A percentile compares a stretch with the other conserved stretches of the same genome.
phyloP scores from a whole-genome alignment of 1,284 basidiomycete species.

The Ceratobasidium sp. region DNA sequence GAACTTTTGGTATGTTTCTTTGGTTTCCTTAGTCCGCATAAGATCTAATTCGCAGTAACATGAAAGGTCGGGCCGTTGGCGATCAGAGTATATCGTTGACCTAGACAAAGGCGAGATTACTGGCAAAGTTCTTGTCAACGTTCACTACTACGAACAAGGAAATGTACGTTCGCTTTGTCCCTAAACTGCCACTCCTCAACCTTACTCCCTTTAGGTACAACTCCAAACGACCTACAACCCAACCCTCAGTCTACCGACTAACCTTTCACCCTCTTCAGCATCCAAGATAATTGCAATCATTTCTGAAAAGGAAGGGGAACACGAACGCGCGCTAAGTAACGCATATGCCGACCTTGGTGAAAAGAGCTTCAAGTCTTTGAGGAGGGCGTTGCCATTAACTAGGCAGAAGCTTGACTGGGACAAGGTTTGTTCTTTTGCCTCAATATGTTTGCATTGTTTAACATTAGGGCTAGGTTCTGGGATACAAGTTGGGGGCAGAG shows the following conservation, averaged over 20 bases:
- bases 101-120: constrained; percentile 48
- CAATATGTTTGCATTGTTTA: not conserved
- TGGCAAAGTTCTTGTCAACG: constrained; percentile 78
- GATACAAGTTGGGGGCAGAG: constrained; percentile 88
- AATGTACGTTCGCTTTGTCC: constrained; percentile 68
- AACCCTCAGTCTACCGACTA: constrained; percentile 69
- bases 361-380: constrained; percentile 88
- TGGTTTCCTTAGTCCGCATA: not conserved
- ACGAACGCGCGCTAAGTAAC: constrained; percentile 80
- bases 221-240: constrained; percentile 78
- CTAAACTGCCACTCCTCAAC: not conserved
- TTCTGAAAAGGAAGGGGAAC: constrained; percentile 77
- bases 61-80: constrained; percentile 90
- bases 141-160: constrained; percentile 97
- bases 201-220: constrained; percentile 78
- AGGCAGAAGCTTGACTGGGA: constrained; percentile 95
- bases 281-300: constrained; percentile 84
- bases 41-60: constrained; percentile 11
- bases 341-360: constrained; percentile 88
- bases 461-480: constrained; percentile 65
- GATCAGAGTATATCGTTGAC: constrained; percentile 63
- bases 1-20: constrained; percentile 80
- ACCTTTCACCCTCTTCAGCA: constrained; percentile 59
- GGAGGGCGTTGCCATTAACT: constrained; percentile 90
- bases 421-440: constrained; percentile 64